Conservation (phyloP, 1,284 basidiomycete genomes). For the Leccinum fuscescens region DNA sequence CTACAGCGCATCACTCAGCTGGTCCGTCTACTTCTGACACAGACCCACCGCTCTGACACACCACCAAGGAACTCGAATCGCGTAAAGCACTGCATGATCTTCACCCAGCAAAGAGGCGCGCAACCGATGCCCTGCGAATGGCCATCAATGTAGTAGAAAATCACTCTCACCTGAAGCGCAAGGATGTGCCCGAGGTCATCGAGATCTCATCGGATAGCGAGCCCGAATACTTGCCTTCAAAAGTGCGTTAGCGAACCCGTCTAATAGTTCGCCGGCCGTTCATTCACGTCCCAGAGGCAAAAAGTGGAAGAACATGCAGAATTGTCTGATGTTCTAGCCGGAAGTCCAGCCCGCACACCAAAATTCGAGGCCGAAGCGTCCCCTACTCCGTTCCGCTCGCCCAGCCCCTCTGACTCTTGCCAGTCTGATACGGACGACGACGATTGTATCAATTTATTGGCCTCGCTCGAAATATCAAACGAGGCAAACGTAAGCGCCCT, state of each 20-base stretch:
- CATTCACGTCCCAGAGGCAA: conserved; percentile 19
- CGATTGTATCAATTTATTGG: conserved; percentile 22
- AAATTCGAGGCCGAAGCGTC: conserved; percentile 10
- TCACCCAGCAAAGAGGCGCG: conserved; percentile 22
- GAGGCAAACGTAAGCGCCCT: conserved; percentile 27
- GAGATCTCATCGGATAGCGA: conserved; percentile 34
- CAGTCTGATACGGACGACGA: conserved; percentile 24
- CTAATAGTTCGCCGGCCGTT: background rate
- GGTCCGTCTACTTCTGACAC: conserved; percentile 12
- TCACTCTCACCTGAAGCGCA: conserved; percentile 24
- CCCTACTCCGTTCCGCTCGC: conserved; percentile 1
- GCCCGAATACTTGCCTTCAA: conserved; percentile 19
- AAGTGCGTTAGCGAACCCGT: conserved; percentile 16
- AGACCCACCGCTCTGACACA: conserved; percentile 7
- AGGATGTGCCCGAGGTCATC: conserved; percentile 22
- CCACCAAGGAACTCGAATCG: conserved; percentile 21
- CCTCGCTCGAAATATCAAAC: conserved; percentile 31
- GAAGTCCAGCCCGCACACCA: background rate
- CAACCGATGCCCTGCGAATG: conserved; percentile 20
- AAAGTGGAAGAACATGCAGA: conserved; percentile 7
- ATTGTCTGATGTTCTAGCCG: background rate
- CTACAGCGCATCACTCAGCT: conserved; percentile 27
- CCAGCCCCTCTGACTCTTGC: background rate
- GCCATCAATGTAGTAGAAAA: conserved; percentile 9
- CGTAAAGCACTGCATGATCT: conserved; percentile 15